These are phyloP conservation scores for Hibiscus tridactylites DNA, from an alignment of 345 rosid genomes.

Conservation along the genomic window DNA sequence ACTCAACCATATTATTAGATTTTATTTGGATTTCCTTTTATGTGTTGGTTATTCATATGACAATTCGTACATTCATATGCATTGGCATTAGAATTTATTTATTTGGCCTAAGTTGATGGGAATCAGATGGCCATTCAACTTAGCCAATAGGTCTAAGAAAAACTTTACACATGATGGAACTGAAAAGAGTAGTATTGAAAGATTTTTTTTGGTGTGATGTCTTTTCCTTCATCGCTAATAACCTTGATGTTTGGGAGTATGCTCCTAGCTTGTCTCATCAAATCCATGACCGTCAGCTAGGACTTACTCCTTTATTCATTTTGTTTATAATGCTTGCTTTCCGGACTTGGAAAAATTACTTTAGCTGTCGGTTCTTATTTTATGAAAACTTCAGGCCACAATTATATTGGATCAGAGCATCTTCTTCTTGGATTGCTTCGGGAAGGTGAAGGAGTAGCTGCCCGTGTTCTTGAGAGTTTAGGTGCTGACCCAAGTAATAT, in stretches of 20 bases:
- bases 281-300: neutral
- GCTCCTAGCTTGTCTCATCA: neutral
- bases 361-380: neutral
- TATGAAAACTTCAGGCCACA: conserved; percentile 61
- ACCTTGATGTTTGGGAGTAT: neutral
- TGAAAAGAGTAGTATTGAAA: neutral
- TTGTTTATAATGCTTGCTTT: neutral
- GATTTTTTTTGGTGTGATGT: neutral
- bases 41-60: neutral
- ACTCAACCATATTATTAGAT: neutral
- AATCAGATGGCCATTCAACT: neutral
- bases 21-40: neutral
- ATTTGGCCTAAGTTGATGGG: neutral
- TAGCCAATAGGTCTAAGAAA: too few species aligned
- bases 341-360: neutral
- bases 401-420: conserved; percentile 98
- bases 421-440: conserved; percentile 91
- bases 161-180: neutral
- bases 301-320: neutral
- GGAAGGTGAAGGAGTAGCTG: conserved; percentile 99
- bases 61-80: neutral
- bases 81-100: neutral
- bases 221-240: neutral
- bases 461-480: conserved; percentile 92
- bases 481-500: conserved; percentile 90